These are phyloP conservation scores for Ramaria sp. DNA, from an alignment of 768 basidiomycete genomes.

Conservation along the genomic window DNA sequence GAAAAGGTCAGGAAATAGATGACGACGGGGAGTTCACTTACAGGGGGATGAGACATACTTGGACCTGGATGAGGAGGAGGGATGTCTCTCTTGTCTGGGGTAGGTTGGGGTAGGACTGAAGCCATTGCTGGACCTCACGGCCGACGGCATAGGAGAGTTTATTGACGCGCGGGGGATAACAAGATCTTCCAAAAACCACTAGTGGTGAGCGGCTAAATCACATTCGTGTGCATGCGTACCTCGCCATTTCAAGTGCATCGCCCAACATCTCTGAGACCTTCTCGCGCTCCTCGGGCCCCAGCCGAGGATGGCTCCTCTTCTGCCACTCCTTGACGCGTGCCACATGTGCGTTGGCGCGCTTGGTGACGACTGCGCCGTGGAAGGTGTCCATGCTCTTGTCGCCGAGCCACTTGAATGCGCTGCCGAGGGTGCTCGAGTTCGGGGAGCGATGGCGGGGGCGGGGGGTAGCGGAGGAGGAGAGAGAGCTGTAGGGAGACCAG, in stretches of 20 bases:
- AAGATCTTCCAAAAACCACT: not conserved
- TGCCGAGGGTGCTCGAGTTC: not conserved
- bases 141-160: constrained; percentile 1
- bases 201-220: no score
- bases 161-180: constrained; percentile 1
- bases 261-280: not conserved
- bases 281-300: not conserved
- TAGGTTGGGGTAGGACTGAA: not conserved
- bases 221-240: not conserved
- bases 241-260: constrained; percentile 5
- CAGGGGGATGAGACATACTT: constrained; percentile 1
- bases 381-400: not conserved
- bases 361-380: not conserved
- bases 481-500: no score
- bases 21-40: no score
- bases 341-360: not conserved
- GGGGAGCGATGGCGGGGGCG: no score
- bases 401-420: not conserved
- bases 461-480: no score
- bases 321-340: not conserved
- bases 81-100: not conserved
- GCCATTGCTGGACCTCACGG: constrained; percentile 3
- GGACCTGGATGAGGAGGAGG: not conserved
- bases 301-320: not conserved
- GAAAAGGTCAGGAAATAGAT: no score